Evolutionary conservation across 169 alveolate genomes (phyloP).

Genomic region (Cryptosporidium baileyi): DNA sequence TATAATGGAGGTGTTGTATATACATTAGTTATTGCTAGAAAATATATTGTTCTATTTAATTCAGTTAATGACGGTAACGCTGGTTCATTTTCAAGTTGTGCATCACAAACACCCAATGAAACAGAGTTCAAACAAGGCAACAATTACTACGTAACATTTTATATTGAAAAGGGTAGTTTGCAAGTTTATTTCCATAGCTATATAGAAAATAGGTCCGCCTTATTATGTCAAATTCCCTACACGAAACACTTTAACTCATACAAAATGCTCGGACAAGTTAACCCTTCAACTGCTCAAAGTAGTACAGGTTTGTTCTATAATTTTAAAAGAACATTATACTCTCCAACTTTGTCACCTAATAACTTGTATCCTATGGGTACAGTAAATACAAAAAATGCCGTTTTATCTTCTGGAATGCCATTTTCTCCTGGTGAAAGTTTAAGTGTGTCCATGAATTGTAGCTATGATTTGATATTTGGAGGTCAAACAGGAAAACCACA

Average conservation of each 20-base stretch:
- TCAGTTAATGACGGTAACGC: conserved; percentile 51
- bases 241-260: conserved; percentile 23
- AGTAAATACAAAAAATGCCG: conserved; percentile 4
- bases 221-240: conserved; percentile 42
- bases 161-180: not conserved
- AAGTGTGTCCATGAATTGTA: conserved; percentile 17
- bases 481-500: conserved; percentile 50
- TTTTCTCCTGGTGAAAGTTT: conserved; percentile 66
- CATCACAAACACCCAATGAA: conserved; percentile 42
- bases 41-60: conserved; percentile 17
- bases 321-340: conserved; percentile 11
- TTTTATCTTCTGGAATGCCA: conserved; percentile 56
- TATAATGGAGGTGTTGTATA: conserved; percentile 26
- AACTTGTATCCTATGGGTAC: conserved; percentile 62
- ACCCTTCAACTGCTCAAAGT: not conserved
- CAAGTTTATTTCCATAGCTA: conserved; percentile 52
- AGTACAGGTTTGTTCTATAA: not conserved
- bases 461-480: conserved; percentile 15
- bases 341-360: not conserved
- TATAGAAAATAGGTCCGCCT: not conserved
- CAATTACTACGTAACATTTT: conserved; percentile 1
- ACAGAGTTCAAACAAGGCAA: conserved; percentile 27
- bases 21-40: conserved; percentile 47
- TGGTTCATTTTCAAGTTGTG: conserved; percentile 25
- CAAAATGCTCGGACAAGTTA: conserved; percentile 16